phyloP scores from a whole-genome alignment of 1,139 yeast genomes.

The Ashbya aceris region DNA sequence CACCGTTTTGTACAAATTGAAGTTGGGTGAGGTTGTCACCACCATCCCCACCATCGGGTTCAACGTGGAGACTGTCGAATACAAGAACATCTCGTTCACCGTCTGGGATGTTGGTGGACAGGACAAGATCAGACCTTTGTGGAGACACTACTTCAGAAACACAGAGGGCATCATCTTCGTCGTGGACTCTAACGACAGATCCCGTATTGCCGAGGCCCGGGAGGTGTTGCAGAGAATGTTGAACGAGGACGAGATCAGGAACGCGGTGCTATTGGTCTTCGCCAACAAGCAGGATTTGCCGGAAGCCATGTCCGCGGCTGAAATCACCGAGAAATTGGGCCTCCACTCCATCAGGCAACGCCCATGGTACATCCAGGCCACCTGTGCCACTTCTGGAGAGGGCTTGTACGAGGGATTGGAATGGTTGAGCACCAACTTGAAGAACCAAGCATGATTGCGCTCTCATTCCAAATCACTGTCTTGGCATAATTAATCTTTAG shows the following conservation, averaged over 20 bases:
- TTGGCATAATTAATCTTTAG: conserved; percentile 4
- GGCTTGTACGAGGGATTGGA: conserved; percentile 87
- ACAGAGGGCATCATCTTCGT: conserved; percentile 91
- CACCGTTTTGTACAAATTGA: conserved; percentile 80
- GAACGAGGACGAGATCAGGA: conserved; percentile 88
- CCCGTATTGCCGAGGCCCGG: conserved; percentile 87
- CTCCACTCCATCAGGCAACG: conserved; percentile 77
- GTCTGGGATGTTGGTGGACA: conserved; percentile 99
- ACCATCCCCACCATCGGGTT: conserved; percentile 92
- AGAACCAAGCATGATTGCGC: conserved; percentile 37
- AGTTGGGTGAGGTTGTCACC: conserved; percentile 86
- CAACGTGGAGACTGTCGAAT: conserved; percentile 91
- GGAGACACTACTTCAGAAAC: conserved; percentile 94
- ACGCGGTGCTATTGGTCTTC: conserved; percentile 78
- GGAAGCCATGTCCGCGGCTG: conserved; percentile 86
- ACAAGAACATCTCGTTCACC: conserved; percentile 87
- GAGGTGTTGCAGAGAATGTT: conserved; percentile 91
- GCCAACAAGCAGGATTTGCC: conserved; percentile 93
- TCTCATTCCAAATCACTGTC: neutral
- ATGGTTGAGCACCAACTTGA: conserved; percentile 81
- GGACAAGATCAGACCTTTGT: conserved; percentile 87
- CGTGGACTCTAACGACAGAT: conserved; percentile 89
- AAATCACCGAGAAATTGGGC: conserved; percentile 77
- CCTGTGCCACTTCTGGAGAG: conserved; percentile 87
- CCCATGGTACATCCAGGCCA: conserved; percentile 85